Percentiles rank a stretch among this genome's conserved stretches.
phyloP scores from a whole-genome alignment of 2,329 filamentous ascomycete species.

The Aspergillus puulaauensis region DNA sequence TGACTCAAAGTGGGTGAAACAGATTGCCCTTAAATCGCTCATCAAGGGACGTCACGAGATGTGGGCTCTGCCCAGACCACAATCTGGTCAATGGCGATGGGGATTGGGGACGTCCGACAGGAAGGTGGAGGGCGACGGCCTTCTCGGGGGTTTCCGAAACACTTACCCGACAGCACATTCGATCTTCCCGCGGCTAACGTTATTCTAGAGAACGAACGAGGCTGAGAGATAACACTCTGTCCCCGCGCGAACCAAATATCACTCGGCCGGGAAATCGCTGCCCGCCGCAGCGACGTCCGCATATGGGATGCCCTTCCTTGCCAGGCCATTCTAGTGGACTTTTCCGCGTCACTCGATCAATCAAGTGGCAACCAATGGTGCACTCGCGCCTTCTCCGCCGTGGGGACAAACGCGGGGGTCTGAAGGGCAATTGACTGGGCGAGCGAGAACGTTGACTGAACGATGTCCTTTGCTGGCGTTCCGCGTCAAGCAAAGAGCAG shows the following conservation, averaged over 20 bases:
- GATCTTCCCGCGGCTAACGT: constrained; percentile 14
- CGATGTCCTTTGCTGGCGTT: constrained; percentile 6
- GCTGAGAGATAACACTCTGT: constrained; percentile 8
- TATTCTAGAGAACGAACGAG: constrained; percentile 12
- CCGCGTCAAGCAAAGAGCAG: constrained; percentile 2
- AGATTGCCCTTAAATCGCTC: constrained; percentile 4
- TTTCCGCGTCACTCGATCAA: background rate
- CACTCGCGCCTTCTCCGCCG: constrained; percentile 13
- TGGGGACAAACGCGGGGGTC: constrained; percentile 16
- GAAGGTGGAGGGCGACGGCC: constrained; percentile 1
- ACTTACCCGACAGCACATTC: constrained; percentile 25
- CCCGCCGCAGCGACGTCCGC: constrained; percentile 31
- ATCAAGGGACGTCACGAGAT: constrained; percentile 15
- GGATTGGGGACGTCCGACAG: background rate
- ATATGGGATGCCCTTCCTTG: constrained; percentile 30
- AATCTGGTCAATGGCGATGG: background rate
- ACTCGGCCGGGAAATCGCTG: constrained; percentile 30
- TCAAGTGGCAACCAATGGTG: constrained; percentile 13
- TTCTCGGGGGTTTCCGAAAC: constrained; percentile 7
- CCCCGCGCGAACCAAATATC: constrained; percentile 24
- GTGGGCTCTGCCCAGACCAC: constrained; percentile 13
- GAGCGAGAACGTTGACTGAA: background rate
- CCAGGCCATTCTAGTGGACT: constrained; percentile 26
- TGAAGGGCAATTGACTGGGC: constrained; percentile 5
- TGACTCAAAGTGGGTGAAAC: constrained; percentile 10